Conservation (phyloP, 2,329 filamentous ascomycete genomes). For the Stylonectria norvegica region DNA sequence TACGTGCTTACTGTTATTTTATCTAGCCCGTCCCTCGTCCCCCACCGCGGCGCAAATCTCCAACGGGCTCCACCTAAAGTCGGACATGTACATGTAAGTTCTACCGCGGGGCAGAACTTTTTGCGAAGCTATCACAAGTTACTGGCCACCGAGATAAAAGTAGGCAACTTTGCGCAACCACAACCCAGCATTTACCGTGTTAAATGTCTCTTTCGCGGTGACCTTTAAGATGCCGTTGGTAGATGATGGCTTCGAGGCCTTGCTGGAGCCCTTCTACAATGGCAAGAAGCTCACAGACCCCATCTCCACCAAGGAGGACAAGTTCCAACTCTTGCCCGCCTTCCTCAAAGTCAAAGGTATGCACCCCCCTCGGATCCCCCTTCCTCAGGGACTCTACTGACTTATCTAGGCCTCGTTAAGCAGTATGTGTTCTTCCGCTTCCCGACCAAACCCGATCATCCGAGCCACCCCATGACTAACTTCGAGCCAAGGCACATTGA, state of each 20-base stretch:
- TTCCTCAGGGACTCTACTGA: constrained; percentile 21
- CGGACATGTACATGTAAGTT: too few relatives aligned
- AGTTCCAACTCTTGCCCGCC: constrained; percentile 95
- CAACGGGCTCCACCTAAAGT: constrained; percentile 24
- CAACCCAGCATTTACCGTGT: constrained; percentile 10
- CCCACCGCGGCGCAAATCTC: constrained; percentile 25
- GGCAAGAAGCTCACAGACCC: constrained; percentile 65
- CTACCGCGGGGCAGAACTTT: constrained; percentile 32
- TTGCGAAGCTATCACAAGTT: constrained; percentile 30
- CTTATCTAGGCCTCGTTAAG: constrained; percentile 68
- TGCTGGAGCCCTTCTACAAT: constrained; percentile 65
- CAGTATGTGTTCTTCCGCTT: constrained; percentile 52
- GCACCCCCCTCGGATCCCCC: constrained; percentile 25
- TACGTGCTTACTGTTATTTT: too few relatives aligned
- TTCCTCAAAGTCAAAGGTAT: constrained; percentile 92
- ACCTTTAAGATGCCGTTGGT: constrained; percentile 48
- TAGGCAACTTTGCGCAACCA: constrained; percentile 12
- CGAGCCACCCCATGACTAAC: constrained; percentile 11
- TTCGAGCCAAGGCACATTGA: constrained; percentile 67
- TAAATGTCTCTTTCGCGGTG: constrained; percentile 33
- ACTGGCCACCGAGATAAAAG: constrained; percentile 20
- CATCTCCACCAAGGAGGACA: constrained; percentile 70
- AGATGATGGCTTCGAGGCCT: constrained; percentile 64
- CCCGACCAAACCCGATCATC: constrained; percentile 3
- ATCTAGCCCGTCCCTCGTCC: constrained; percentile 23